Evolutionary conservation across 2,329 filamentous ascomycete species (phyloP), one percentile per base, ranked within the genome.

Genomic region (Fusarium sp.): DNA sequence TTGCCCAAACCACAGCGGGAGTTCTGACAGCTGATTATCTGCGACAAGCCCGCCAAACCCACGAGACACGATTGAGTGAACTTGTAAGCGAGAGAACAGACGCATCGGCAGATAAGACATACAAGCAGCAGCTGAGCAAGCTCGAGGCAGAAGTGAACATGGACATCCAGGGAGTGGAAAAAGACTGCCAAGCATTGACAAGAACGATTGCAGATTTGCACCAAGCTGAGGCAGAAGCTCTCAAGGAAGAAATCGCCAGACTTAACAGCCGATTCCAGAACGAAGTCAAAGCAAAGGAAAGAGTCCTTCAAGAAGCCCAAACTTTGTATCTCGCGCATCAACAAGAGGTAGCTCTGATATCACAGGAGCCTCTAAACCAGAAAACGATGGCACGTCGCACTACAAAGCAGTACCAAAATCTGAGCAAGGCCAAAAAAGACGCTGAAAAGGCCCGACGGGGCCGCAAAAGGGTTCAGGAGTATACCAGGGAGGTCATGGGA

Each of bases 1-100:
- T 65, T 2, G 44, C 30, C 0, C 44, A 63, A 20, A 65, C 62
- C 2, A 19, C 35, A 1, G 62, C 53, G 15, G 62, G 58, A 5
- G 43, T 52, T 6, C 28, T n/a, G 14, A 30, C 39, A 14, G 22
- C 37, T 1, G 14, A 52, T 3, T 26, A 13, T 7, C 10, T 56
- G 4, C 4, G 17, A 2, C 14, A 52, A 15, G 8, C 46, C 9
- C 3, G n/a, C 6, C 22, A 15, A 9, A 7, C 26, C 14, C 22
- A 43, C 5, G 10, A 35, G 17, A n/a, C n/a, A 8, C 20, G 13
- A 8, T 20, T 52, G 5, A 28, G 11, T 4, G 14, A 11, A 5
- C 15, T 56, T 1, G 6, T 19, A 14, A n/a, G n/a, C 5, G 46
- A 56, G 14, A 13, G 41, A 6, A n/a, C 20, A 6, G n/a, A 3